Evolutionary conservation across 1,284 basidiomycete species (phyloP).

Genomic region (Coniophora puteana): DNA sequence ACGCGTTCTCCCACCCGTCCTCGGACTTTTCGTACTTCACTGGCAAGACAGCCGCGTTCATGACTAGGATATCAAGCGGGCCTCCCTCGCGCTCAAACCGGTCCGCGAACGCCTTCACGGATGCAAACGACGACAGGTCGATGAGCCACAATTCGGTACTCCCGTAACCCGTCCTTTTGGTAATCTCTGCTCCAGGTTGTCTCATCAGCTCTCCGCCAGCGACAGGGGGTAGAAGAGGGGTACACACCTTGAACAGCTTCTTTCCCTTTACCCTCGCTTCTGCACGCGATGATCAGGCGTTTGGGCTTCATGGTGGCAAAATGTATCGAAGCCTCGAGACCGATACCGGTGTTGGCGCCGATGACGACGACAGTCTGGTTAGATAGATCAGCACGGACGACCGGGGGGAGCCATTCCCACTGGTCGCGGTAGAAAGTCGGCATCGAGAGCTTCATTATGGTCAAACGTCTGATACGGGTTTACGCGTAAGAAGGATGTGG

Average conservation of each 20-base stretch:
- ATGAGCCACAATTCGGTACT: constrained; percentile 1
- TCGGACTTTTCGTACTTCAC: constrained; percentile 13
- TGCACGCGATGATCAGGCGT: constrained; percentile 11
- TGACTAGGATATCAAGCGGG: constrained; percentile 16
- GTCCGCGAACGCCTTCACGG: constrained; percentile 1
- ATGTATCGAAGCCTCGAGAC: constrained; percentile 15
- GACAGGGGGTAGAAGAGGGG: neutral
- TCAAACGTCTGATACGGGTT: too few species aligned
- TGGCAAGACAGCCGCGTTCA: constrained; percentile 18
- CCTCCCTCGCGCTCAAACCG: constrained; percentile 7
- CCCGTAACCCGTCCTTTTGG: neutral
- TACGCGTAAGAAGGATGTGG: too few species aligned
- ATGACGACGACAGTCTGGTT: constrained; percentile 13
- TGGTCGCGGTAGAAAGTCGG: constrained; percentile 1
- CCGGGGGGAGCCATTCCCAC: neutral
- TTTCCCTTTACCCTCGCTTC: constrained; percentile 8
- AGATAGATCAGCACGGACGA: constrained; percentile 1
- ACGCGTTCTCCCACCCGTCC: constrained; percentile 24
- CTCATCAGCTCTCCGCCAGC: neutral
- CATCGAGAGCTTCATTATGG: neutral
- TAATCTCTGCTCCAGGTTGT: neutral
- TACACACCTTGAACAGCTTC: constrained; percentile 7
- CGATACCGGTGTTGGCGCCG: constrained; percentile 14
- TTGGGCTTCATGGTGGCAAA: constrained; percentile 12
- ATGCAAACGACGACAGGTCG: constrained; percentile 1